Evolutionary conservation across 192 early-diverging fungal species (phyloP), one percentile per base, ranked within the genome.

Genomic region (Entomortierella beljakovae): DNA sequence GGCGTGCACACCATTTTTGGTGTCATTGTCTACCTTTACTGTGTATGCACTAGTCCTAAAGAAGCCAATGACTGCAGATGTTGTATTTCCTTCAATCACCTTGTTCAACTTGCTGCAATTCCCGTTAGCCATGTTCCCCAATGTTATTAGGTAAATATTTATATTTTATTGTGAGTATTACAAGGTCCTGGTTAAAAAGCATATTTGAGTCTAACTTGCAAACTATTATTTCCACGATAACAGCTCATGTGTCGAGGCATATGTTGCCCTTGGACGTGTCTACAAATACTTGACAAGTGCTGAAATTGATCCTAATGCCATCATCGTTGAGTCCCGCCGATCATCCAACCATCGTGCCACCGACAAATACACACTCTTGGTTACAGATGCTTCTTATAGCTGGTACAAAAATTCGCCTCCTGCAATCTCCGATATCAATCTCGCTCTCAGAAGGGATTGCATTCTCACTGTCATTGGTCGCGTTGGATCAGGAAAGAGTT

Each of bases 101-200:
- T 83, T 99, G 11, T 98, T 99, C 89, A 97, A 97, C 83, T 76
- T 97, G 55, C 82, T 98, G 15, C 92, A 93, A 83, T 96, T 97
- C 87, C 96, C 98, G 50, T 83, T 98, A 9, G 52, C 87, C 33
- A 88, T 93, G 51, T 93, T 98, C 65, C 97, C 98, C 0, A 89
- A 70, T 34, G 91, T 97, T 13, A 91, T 99, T 43, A 90, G 90
- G 31, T 85, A 92, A 35, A 8, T 6, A 38, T 38, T 13, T 38
- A 8, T 38, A 8, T 13, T 13, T 38, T 38, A 8, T 38, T 38
- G 6, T 38, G 37, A 13, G 37, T 38, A 6, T 13, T 38, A 8
- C 13, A 38, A 38, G 6, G 6, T 8, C 37, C 37, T n/a, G n/a
- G n/a, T n/a, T n/a, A n/a, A n/a, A n/a, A n/a, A n/a, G n/a, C n/a